Percentiles rank a stretch among this genome's conserved stretches.
Evolutionary conservation across 306 rosid genomes (phyloP).

Genomic region (Canavalia gladiata): DNA sequence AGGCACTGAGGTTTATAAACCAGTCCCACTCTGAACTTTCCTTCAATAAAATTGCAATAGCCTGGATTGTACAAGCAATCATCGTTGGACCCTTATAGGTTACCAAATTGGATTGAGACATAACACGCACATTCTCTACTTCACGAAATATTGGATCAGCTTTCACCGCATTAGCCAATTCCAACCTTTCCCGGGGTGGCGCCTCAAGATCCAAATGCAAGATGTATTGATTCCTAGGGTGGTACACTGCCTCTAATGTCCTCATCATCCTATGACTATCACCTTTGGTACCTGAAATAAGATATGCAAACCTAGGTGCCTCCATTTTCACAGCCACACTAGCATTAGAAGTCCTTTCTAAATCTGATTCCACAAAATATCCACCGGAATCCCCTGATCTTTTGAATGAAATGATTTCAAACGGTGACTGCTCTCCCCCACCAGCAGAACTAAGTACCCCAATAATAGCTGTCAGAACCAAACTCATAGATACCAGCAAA

Average conservation of each 20-base stretch:
- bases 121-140: conserved; percentile 90
- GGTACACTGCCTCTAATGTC: conserved; percentile 91
- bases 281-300: conserved; percentile 95
- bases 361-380: conserved; percentile 78
- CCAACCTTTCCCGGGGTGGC: conserved; percentile 97
- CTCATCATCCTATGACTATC: conserved; percentile 96
- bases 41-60: conserved; percentile 86
- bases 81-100: conserved; percentile 98
- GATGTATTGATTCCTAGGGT: conserved; percentile 91
- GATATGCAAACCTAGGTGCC: conserved; percentile 90
- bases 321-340: conserved; percentile 45
- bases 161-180: conserved; percentile 80
- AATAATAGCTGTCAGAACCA: conserved; percentile 69
- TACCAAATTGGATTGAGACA: conserved; percentile 89
- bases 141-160: conserved; percentile 81
- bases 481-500: conserved; percentile 70
- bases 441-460: conserved; percentile 64
- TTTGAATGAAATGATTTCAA: conserved; percentile 62
- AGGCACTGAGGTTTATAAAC: conserved; percentile 97
- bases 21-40: conserved; percentile 82
- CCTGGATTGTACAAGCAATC: conserved; percentile 99
- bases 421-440: conserved; percentile 67
- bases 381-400: conserved; percentile 68
- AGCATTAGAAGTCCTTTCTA: conserved; percentile 55
- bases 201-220: conserved; percentile 99